A percentile compares a stretch with the other conserved stretches of the same genome.
These are phyloP conservation scores for Suhomyces pyralidae DNA, from an alignment of 805 yeast species.

Conservation along the genomic window DNA sequence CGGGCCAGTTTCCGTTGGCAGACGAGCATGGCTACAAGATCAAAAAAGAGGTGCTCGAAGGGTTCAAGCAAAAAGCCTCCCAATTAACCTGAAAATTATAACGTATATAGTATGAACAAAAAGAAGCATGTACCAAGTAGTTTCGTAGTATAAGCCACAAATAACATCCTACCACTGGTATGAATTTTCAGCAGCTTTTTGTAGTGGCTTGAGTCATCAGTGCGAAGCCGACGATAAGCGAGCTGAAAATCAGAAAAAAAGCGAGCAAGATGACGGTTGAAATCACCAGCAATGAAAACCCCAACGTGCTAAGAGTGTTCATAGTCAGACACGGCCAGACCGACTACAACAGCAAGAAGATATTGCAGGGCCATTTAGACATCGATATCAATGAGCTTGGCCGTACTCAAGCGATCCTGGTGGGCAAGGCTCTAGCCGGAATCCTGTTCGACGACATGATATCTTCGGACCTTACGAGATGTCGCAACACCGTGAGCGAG, in stretches of 20 bases:
- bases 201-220: too few relatives aligned
- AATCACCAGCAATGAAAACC: slow-evolving; percentile 29
- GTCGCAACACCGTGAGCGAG: slow-evolving; percentile 54
- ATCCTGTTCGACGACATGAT: slow-evolving; percentile 45
- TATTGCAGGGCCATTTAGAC: slow-evolving; percentile 77
- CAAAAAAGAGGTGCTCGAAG: slow-evolving; percentile 54
- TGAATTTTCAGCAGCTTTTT: too few relatives aligned
- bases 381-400: slow-evolving; percentile 65
- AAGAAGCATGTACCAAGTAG: too few relatives aligned
- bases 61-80: slow-evolving; percentile 14
- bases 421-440: slow-evolving; percentile 45
- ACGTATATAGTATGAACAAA: too few relatives aligned
- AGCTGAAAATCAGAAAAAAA: not conserved
- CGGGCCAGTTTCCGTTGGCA: slow-evolving; percentile 55
- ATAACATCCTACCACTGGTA: too few relatives aligned
- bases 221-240: not conserved
- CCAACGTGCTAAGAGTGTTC: slow-evolving; percentile 46
- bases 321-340: slow-evolving; percentile 86
- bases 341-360: slow-evolving; percentile 62
- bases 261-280: slow-evolving; percentile 15
- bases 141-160: too few relatives aligned
- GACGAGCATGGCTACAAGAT: slow-evolving; percentile 65
- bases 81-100: not conserved
- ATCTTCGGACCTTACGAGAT: slow-evolving; percentile 56
- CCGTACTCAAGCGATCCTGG: slow-evolving; percentile 50